Conservation (phyloP, 768 basidiomycete genomes). For the Kwoniella mangroviensis region DNA sequence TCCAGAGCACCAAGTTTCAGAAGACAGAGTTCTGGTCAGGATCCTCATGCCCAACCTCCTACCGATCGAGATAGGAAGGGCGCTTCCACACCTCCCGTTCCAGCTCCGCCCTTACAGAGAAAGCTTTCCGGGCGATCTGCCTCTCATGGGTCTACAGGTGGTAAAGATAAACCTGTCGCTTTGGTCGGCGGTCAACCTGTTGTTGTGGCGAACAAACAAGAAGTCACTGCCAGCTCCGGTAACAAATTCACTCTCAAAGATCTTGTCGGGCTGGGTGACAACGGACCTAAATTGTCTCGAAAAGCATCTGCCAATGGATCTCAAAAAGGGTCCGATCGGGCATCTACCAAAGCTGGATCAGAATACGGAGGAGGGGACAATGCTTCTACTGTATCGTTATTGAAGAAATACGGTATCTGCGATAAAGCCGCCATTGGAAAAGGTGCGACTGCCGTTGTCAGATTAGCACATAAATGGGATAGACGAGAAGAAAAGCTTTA, state of each 20-base stretch:
- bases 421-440: conserved; percentile 96
- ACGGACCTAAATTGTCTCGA: conserved; percentile 74
- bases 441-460: conserved; percentile 95
- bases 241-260: conserved; percentile 83
- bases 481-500: conserved; percentile 93
- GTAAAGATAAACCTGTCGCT: conserved; percentile 26
- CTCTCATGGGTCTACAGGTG: conserved; percentile 26
- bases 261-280: conserved; percentile 63
- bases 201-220: conserved; percentile 42
- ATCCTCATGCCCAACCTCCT: conserved; percentile 50
- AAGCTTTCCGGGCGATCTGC: conserved; percentile 36
- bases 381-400: conserved; percentile 63
- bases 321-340: conserved; percentile 52
- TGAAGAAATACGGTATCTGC: conserved; percentile 95
- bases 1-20: conserved; percentile 33
- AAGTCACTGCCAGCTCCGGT: conserved; percentile 60
- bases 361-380: conserved; percentile 62
- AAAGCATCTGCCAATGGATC: conserved; percentile 66
- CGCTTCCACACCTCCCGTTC: conserved; percentile 18
- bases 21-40: conserved; percentile 27
- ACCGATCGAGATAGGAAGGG: conserved; percentile 27
- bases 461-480: conserved; percentile 99
- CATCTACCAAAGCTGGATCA: conserved; percentile 63
- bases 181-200: conserved; percentile 35
- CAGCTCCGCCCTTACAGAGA: conserved; percentile 25